Evolutionary conservation across 2,329 filamentous ascomycete genomes (phyloP).

Genomic region (Aspergillus sp.): DNA sequence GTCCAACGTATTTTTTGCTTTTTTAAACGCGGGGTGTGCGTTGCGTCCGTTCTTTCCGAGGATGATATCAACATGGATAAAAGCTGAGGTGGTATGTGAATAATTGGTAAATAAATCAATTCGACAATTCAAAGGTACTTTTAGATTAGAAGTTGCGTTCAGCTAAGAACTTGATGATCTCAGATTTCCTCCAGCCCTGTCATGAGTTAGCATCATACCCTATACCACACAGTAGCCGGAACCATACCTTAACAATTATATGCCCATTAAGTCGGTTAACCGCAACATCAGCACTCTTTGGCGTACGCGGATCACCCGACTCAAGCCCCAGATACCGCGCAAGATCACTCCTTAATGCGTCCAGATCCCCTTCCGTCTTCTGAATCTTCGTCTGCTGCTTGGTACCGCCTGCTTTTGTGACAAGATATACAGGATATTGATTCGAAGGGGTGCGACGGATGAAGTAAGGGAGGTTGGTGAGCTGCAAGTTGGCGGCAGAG

Average conservation of each 20-base stretch:
- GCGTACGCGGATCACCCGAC: slow-evolving; percentile 32
- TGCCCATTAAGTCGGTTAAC: slow-evolving; percentile 62
- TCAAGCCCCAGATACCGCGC: slow-evolving; percentile 51
- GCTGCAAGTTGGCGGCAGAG: slow-evolving; percentile 22
- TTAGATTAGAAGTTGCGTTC: slow-evolving; percentile 38
- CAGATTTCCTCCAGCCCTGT: slow-evolving; percentile 46
- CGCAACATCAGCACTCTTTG: slow-evolving; percentile 32
- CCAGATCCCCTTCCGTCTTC: slow-evolving; percentile 68
- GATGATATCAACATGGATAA: too few species aligned
- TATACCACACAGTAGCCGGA: not conserved
- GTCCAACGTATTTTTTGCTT: not conserved
- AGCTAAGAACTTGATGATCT: slow-evolving; percentile 44
- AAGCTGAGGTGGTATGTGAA: too few species aligned
- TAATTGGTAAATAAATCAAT: too few species aligned
- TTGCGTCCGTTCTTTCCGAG: too few species aligned
- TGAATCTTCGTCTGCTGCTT: slow-evolving; percentile 67
- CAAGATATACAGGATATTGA: slow-evolving; percentile 70
- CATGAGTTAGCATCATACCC: slow-evolving; percentile 7
- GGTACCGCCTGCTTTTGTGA: slow-evolving; percentile 68
- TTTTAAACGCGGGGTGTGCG: not conserved
- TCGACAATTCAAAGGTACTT: slow-evolving; percentile 1
- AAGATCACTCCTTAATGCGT: slow-evolving; percentile 59
- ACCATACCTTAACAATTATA: slow-evolving; percentile 62
- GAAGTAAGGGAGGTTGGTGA: slow-evolving; percentile 56
- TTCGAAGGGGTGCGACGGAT: slow-evolving; percentile 64